Percentiles rank a stretch among this genome's conserved stretches.
Conservation (phyloP, 768 basidiomycete genomes). For the Lactifluus pinguis region DNA sequence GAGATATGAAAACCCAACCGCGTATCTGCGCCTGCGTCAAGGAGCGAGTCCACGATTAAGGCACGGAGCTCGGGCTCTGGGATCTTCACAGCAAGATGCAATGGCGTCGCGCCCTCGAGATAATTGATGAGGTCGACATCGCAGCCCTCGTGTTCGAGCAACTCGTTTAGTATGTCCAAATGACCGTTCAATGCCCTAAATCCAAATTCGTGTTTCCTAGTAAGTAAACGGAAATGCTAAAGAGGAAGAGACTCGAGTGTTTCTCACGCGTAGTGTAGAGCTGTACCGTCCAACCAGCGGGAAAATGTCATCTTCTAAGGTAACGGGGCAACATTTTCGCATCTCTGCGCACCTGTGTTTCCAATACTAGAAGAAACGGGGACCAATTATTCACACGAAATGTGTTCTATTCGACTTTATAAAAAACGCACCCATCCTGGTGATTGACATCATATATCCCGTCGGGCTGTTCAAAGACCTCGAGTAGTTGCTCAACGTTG, state of each 20-base stretch:
- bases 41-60: constrained; percentile 49
- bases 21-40: constrained; percentile 75
- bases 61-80: constrained; percentile 45
- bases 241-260: constrained; percentile 2
- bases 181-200: constrained; percentile 50
- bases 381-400: neutral
- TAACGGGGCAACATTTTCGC: neutral
- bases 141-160: constrained; percentile 65
- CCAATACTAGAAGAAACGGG: constrained; percentile 37
- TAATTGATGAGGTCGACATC: constrained; percentile 75
- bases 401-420: neutral
- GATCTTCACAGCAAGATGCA: constrained; percentile 62
- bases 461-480: constrained; percentile 41
- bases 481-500: constrained; percentile 57
- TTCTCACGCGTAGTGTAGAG: constrained; percentile 65
- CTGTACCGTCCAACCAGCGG: constrained; percentile 26
- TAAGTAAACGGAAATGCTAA: neutral
- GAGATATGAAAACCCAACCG: constrained; percentile 34
- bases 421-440: constrained; percentile 57
- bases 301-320: neutral
- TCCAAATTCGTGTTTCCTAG: constrained; percentile 25
- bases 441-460: constrained; percentile 63
- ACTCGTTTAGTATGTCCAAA: constrained; percentile 55
- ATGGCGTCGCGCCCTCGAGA: constrained; percentile 61
- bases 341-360: constrained; percentile 56